Percentiles rank a stretch among this genome's conserved stretches.
Conservation (phyloP, 75 land plant species). For the Larix kaempferi region DNA sequence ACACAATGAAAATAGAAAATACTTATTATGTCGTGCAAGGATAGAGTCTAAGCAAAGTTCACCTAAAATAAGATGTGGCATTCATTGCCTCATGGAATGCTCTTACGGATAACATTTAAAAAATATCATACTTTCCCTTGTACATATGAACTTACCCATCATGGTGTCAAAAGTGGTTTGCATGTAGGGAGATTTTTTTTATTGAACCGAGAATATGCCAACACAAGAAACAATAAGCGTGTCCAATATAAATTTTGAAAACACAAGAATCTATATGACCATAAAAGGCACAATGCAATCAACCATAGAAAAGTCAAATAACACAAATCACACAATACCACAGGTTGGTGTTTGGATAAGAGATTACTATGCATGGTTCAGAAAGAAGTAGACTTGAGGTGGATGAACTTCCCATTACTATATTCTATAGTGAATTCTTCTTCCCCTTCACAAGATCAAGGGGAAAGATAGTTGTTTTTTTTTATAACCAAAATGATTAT, state of each 20-base stretch:
- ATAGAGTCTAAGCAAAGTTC: no score
- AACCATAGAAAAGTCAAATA: no score
- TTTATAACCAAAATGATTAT: no score
- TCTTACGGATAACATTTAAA: neutral
- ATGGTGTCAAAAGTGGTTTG: no score
- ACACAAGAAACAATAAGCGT: conserved; percentile 1
- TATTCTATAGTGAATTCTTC: neutral
- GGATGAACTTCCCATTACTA: no score
- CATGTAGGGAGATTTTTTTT: conserved; percentile 95
- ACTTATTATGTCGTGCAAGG: neutral
- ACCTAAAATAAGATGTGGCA: no score
- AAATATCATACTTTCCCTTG: neutral
- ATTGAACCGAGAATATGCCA: conserved; percentile 68
- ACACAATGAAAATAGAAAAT: neutral
- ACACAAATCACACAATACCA: no score
- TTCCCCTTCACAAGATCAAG: neutral
- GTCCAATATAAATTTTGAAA: neutral
- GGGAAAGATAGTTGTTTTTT: no score
- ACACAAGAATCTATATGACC: neutral
- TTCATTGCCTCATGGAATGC: no score
- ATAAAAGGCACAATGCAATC: no score
- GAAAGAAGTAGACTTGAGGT: no score
- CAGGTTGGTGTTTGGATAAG: no score
- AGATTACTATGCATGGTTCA: neutral
- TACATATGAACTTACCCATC: conserved; percentile 48